Evolutionary conservation across 2,329 filamentous ascomycete species (phyloP), one percentile per base, ranked within the genome.

Genomic region (Xylariaceae sp.): DNA sequence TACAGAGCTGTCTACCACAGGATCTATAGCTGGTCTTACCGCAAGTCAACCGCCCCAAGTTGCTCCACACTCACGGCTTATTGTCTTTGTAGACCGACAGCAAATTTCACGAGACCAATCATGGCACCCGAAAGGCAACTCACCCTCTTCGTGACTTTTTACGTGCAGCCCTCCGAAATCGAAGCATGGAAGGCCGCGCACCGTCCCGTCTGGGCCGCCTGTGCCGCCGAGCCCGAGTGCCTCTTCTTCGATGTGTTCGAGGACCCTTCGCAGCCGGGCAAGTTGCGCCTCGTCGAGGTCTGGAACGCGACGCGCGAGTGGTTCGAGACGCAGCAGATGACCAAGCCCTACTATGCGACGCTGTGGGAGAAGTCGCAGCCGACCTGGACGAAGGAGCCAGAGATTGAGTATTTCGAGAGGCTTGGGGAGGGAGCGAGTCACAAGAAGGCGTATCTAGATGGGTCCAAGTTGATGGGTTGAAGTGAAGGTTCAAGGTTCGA

Each of bases 191-290:
- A 48, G 18, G 39, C 37, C 9, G 45, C 45, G 31, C 45, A 48
- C 26, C 34, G 45, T 4, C 45, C 45, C 11, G 45, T 48, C 11
- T 45, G 42, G 45, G 39, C 31, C 4, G 45, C 42, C 16, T 44
- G 42, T 22, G 42, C 45, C 3, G 22, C 36, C 9, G 45, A 45
- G 33, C 45, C 45, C 9, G 34, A 45, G 42, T 48, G 39, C 33
- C 24, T 45, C 22, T 36, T 48, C n/a, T 45, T 48, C 29, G 42
- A 48, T 39, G 45, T 48, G 18, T 45, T 42, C 36, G 38, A 48
- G 26, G 42, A 45, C 37, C 38, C 42, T 17, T 26, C 26, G 11
- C 24, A 34, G 19, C 38, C 36, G 7, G 45, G 45, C 11, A 32
- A 19, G 8, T 48, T 45, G 42, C 42, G 45, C n/a, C 37, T 48